Percentiles rank a stretch among this genome's conserved stretches.
phyloP scores from a whole-genome alignment of 164 flowering plant species.

The Cinnamomum chago region DNA sequence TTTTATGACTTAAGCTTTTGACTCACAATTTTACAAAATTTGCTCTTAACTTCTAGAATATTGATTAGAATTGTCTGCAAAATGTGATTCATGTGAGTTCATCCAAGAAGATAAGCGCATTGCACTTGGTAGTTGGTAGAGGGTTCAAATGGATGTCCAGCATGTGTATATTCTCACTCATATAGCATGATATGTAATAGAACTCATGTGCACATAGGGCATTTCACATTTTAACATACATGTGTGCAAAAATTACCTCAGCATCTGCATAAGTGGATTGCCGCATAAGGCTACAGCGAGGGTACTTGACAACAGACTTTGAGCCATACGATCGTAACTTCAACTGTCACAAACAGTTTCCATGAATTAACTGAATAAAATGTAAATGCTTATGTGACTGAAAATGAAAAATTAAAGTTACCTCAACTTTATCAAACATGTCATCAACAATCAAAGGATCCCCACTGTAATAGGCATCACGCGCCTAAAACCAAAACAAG shows the following conservation, averaged over 20 bases:
- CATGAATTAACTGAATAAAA: not conserved
- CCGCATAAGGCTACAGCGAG: constrained; percentile 81
- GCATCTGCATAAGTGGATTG: constrained; percentile 94
- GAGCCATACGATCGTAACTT: constrained; percentile 86
- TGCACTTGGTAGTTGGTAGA: no score
- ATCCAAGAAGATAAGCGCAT: no score
- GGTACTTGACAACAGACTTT: constrained; percentile 87
- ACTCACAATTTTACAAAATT: no score
- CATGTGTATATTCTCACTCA: no score
- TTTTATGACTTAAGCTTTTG: no score
- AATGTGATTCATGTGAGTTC: no score
- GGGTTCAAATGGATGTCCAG: no score
- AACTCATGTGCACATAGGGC: no score
- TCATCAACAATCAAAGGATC: constrained; percentile 87
- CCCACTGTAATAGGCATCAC: constrained; percentile 89
- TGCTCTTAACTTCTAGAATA: no score
- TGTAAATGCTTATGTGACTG: not conserved
- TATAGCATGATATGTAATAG: no score
- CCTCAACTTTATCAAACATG: constrained; percentile 98
- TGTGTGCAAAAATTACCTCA: constrained; percentile 53
- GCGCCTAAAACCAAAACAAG: constrained; percentile 41
- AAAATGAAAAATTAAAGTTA: constrained; percentile 10
- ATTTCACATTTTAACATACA: no score
- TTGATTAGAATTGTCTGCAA: no score
- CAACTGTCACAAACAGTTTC: constrained; percentile 40